These are phyloP conservation scores for Adansonia grandidieri DNA, from an alignment of 441 rosid species.

Conservation along the genomic window DNA sequence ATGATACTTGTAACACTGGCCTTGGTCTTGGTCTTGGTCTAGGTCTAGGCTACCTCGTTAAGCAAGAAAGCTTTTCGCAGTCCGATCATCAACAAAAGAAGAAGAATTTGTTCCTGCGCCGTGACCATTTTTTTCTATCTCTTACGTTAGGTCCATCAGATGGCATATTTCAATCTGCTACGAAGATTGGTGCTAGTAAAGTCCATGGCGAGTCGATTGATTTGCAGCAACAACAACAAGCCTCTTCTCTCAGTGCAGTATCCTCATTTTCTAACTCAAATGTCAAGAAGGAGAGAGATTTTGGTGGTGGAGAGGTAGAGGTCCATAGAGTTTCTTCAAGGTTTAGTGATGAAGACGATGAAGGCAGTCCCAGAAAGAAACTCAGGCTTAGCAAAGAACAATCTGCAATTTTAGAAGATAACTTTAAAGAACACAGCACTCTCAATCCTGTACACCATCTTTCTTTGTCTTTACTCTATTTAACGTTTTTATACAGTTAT, in stretches of 20 bases:
- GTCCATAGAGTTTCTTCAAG: slow-evolving; percentile 44
- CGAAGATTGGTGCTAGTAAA: slow-evolving; percentile 23
- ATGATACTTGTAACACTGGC: slow-evolving; percentile 42
- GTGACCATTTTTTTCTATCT: slow-evolving; percentile 44
- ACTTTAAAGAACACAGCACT: slow-evolving; percentile 70
- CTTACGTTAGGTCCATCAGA: slow-evolving; percentile 49
- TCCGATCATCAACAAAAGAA: slow-evolving; percentile 29
- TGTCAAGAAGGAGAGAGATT: slow-evolving; percentile 47
- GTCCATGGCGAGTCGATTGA: slow-evolving; percentile 20
- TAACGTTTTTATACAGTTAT: not conserved
- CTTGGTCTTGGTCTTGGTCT: slow-evolving; percentile 41
- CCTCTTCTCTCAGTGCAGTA: slow-evolving; percentile 42
- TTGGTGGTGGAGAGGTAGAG: slow-evolving; percentile 37
- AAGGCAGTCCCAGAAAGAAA: slow-evolving; percentile 74
- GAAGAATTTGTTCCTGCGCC: slow-evolving; percentile 30
- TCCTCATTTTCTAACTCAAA: slow-evolving; percentile 45
- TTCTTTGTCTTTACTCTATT: slow-evolving; percentile 21
- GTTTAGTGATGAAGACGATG: slow-evolving; percentile 57
- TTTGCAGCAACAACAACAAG: slow-evolving; percentile 33
- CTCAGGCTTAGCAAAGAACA: slow-evolving; percentile 83
- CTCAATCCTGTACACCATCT: slow-evolving; percentile 63
- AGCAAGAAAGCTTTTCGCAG: slow-evolving; percentile 27
- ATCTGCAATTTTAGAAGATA: slow-evolving; percentile 71
- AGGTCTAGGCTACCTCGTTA: slow-evolving; percentile 32
- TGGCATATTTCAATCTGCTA: slow-evolving; percentile 19